Percentiles rank a stretch among this genome's conserved stretches.
Evolutionary conservation across 805 yeast genomes (phyloP).

Genomic region (Zygotorulaspora chibaensis): DNA sequence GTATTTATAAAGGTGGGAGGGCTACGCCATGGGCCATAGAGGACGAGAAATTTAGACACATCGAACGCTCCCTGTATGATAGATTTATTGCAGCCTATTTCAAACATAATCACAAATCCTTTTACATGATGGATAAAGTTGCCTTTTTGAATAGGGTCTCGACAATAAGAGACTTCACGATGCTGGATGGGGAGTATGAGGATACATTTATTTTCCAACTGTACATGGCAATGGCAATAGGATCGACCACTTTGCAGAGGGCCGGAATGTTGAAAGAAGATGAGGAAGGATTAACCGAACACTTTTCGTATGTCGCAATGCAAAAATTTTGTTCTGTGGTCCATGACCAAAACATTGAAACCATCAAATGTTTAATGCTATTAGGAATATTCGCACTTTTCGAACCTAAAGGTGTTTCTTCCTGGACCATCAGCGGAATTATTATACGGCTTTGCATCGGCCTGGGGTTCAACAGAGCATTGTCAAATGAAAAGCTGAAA

Average conservation of each 20-base stretch:
- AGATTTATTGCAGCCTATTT: conserved; percentile 43
- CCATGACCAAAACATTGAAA: conserved; percentile 38
- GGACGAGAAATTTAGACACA: conserved; percentile 26
- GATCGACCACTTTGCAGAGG: conserved; percentile 47
- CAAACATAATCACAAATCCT: conserved; percentile 42
- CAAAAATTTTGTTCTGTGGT: conserved; percentile 38
- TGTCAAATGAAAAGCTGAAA: conserved; percentile 29
- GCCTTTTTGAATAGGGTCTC: conserved; percentile 36
- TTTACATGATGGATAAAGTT: conserved; percentile 42
- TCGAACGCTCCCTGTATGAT: conserved; percentile 34
- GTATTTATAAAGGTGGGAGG: conserved; percentile 31
- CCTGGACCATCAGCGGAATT: conserved; percentile 52
- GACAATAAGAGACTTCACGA: conserved; percentile 31
- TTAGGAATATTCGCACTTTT: conserved; percentile 49
- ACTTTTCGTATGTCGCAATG: conserved; percentile 42
- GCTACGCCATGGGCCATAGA: conserved; percentile 27
- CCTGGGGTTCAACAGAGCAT: conserved; percentile 44
- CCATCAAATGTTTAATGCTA: conserved; percentile 41
- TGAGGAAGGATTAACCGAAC: conserved; percentile 38
- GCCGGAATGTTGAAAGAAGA: conserved; percentile 37
- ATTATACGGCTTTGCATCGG: conserved; percentile 43
- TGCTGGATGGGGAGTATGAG: conserved; percentile 25
- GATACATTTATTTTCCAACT: conserved; percentile 40
- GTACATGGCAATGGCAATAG: conserved; percentile 51
- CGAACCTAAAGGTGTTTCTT: conserved; percentile 45